Conservation (phyloP, 129 eudicot species). For the Artemisia argyi region DNA sequence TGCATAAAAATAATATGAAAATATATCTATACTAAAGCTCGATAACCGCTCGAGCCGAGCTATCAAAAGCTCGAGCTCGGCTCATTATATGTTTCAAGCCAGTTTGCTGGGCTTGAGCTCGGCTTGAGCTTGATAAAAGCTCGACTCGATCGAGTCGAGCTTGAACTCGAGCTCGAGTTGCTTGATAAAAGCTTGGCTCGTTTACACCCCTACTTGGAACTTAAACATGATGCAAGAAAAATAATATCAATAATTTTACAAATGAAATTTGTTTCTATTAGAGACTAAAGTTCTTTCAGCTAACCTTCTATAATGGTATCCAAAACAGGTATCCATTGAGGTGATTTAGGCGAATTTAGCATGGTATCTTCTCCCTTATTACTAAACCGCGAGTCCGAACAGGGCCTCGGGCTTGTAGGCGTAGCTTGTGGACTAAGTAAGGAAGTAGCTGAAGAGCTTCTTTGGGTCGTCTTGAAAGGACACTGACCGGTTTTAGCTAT, state of each 20-base stretch:
- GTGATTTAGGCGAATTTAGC: slow-evolving; percentile 18
- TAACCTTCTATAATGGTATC: slow-evolving; percentile 55
- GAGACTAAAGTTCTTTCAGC: slow-evolving; percentile 16
- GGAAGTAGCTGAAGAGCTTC: slow-evolving; percentile 25
- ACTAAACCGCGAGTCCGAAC: not conserved
- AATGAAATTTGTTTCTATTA: not conserved
- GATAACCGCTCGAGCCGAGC: no score
- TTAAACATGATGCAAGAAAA: no score
- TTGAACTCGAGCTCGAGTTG: no score
- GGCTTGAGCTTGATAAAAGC: no score
- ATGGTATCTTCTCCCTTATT: not conserved
- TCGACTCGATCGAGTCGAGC: no score
- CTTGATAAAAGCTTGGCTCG: no score
- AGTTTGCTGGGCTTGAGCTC: no score
- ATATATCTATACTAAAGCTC: no score
- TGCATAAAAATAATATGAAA: no score
- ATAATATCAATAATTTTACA: not conserved
- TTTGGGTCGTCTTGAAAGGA: slow-evolving; percentile 11
- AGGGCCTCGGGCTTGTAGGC: not conserved
- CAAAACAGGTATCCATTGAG: slow-evolving; percentile 61
- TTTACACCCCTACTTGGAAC: no score
- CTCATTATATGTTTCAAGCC: no score
- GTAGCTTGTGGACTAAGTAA: slow-evolving; percentile 6
- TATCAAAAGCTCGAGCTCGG: no score
- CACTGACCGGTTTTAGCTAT: slow-evolving; percentile 34